These are phyloP conservation scores for Ophiostoma angusticollis DNA, from an alignment of 2,329 filamentous ascomycete genomes.

Conservation along the genomic window DNA sequence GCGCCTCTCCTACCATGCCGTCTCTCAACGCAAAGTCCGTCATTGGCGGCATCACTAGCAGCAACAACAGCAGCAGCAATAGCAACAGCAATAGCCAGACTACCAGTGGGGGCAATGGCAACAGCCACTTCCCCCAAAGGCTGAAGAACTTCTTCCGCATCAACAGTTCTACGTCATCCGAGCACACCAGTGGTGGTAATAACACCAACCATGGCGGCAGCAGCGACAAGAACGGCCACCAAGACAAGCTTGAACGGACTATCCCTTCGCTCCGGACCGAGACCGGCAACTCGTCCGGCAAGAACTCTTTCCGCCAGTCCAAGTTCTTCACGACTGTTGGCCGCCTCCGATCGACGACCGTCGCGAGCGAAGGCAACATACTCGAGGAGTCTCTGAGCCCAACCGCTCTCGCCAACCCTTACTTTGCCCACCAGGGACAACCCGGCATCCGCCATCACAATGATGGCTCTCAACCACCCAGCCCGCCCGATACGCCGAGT, in stretches of 20 bases:
- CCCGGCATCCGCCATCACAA: constrained; percentile 91
- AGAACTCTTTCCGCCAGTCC: constrained; percentile 65
- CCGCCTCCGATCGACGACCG: constrained; percentile 78
- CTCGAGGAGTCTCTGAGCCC: constrained; percentile 83
- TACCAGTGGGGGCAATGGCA: constrained; percentile 32
- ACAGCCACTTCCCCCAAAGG: constrained; percentile 52
- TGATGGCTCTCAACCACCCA: constrained; percentile 81
- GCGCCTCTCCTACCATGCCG: constrained; percentile 14
- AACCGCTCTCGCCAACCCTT: constrained; percentile 89
- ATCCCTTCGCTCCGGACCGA: constrained; percentile 5
- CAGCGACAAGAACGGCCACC: constrained; percentile 17
- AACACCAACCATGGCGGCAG: constrained; percentile 25
- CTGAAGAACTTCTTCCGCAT: constrained; percentile 62
- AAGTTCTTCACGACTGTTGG: constrained; percentile 80
- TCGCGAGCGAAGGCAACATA: constrained; percentile 83
- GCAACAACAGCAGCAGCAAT: constrained; percentile 24
- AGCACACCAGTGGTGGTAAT: constrained; percentile 14
- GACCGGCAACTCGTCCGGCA: constrained; percentile 23
- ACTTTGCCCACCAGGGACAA: constrained; percentile 92
- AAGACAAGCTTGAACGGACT: constrained; percentile 2
- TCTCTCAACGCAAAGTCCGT: constrained; percentile 33
- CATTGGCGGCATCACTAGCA: constrained; percentile 50
- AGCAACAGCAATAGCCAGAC: constrained; percentile 3
- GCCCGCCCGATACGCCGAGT: constrained; percentile 78
- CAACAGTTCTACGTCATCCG: constrained; percentile 29